These are phyloP conservation scores for Hylodesmum podocarpum DNA, from an alignment of 306 rosid genomes.

Conservation along the genomic window DNA sequence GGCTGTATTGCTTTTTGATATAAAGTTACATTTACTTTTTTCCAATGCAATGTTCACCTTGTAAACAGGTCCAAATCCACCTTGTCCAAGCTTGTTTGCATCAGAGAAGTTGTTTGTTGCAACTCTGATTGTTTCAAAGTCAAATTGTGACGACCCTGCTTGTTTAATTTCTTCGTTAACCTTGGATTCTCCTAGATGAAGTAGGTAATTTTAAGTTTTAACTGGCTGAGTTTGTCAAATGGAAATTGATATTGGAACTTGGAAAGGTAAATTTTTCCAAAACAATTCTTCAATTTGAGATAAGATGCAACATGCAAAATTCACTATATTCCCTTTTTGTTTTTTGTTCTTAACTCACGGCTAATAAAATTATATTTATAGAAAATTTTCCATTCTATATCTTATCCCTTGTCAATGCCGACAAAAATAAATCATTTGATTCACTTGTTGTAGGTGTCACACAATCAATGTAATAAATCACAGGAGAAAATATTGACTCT, in stretches of 20 bases:
- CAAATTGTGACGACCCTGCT: constrained; percentile 27
- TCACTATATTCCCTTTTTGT: background rate
- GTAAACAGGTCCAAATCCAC: constrained; percentile 64
- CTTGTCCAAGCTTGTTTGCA: constrained; percentile 57
- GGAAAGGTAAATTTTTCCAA: background rate
- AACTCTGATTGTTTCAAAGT: constrained; percentile 33
- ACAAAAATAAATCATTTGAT: background rate
- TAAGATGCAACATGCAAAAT: background rate
- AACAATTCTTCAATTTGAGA: background rate
- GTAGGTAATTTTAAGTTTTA: background rate
- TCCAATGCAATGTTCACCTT: constrained; percentile 33
- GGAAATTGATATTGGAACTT: background rate
- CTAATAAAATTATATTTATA: background rate
- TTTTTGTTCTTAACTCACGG: background rate
- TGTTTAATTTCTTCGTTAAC: background rate
- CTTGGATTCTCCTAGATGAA: background rate
- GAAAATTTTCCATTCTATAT: background rate
- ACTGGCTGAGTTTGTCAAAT: background rate
- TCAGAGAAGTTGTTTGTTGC: constrained; percentile 48
- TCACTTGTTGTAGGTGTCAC: background rate
- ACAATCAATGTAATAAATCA: background rate
- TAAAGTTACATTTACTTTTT: background rate
- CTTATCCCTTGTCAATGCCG: background rate
- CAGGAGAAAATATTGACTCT: background rate
- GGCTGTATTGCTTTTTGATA: background rate